Conservation (phyloP, 768 basidiomycete genomes). For the Boletus rubescentipes region DNA sequence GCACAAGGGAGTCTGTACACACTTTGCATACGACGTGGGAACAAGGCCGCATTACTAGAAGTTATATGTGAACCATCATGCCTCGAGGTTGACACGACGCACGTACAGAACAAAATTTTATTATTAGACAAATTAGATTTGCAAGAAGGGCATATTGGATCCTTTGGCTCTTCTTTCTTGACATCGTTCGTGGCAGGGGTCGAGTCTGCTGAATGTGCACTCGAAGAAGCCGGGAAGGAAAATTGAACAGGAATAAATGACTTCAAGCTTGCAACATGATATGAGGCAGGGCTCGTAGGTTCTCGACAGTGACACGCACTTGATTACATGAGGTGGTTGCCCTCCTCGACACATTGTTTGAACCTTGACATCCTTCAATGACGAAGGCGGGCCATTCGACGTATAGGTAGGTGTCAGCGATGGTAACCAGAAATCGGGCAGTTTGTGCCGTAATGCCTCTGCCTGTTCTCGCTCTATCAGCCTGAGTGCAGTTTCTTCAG, state of each 20-base stretch:
- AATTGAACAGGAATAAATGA: constrained; percentile 81
- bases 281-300: background rate
- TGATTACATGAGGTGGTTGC: constrained; percentile 71
- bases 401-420: constrained; percentile 84
- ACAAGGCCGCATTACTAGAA: constrained; percentile 77
- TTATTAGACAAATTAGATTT: constrained; percentile 84
- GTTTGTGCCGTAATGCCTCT: constrained; percentile 79
- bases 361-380: constrained; percentile 77
- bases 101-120: constrained; percentile 64
- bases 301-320: constrained; percentile 47
- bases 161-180: constrained; percentile 52
- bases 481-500: constrained; percentile 83
- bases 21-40: constrained; percentile 91
- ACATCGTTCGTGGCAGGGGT: constrained; percentile 35
- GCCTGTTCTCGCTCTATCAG: constrained; percentile 85
- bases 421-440: constrained; percentile 98
- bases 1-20: constrained; percentile 86
- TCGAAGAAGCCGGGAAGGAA: constrained; percentile 45
- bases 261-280: constrained; percentile 60
- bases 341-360: constrained; percentile 89
- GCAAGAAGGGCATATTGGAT: constrained; percentile 85
- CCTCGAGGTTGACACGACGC: background rate
- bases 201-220: constrained; percentile 39
- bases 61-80: background rate
- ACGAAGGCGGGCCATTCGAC: constrained; percentile 58